These are phyloP conservation scores for Hippophae rhamnoides DNA, from an alignment of 306 rosid genomes.

Conservation along the genomic window DNA sequence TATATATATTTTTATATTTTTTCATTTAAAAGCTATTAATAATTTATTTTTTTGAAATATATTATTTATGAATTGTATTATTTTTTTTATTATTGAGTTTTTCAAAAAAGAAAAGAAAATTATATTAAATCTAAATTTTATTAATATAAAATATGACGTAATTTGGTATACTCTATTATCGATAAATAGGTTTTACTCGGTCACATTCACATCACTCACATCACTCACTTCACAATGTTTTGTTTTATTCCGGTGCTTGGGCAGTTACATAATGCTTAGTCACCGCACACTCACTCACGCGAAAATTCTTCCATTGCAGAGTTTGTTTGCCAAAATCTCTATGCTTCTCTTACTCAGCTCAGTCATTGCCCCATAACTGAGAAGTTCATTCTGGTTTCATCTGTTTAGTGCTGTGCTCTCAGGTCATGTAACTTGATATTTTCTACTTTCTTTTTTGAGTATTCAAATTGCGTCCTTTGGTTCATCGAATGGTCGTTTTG, in stretches of 20 bases:
- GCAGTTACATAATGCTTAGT: conserved; percentile 21
- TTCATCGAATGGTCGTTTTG: conserved; percentile 7
- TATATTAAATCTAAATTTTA: too few relatives aligned
- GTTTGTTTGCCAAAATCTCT: conserved; percentile 12
- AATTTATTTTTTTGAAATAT: too few relatives aligned
- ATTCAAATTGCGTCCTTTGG: conserved; percentile 7
- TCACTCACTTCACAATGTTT: conserved; percentile 2
- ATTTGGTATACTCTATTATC: too few relatives aligned
- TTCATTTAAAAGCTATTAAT: too few relatives aligned
- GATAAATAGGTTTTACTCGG: too few relatives aligned
- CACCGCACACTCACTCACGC: conserved; percentile 40
- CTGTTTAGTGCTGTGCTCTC: conserved; percentile 18
- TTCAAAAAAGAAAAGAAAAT: too few relatives aligned
- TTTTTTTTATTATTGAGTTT: too few relatives aligned
- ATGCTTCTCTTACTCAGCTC: conserved; percentile 8
- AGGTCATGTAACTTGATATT: conserved; percentile 50
- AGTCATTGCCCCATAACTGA: conserved; percentile 16
- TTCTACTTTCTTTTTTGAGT: conserved; percentile 9
- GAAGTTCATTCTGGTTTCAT: conserved; percentile 15
- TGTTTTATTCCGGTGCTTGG: conserved; percentile 6
- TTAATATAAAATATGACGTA: too few relatives aligned
- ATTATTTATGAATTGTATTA: too few relatives aligned
- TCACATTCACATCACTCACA: neutral
- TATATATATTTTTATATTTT: too few relatives aligned
- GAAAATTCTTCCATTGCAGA: conserved; percentile 14